Percentiles rank a stretch among this genome's conserved stretches.
Conservation (phyloP, 1,139 yeast genomes). For the Scheffersomyces parashehatae region DNA sequence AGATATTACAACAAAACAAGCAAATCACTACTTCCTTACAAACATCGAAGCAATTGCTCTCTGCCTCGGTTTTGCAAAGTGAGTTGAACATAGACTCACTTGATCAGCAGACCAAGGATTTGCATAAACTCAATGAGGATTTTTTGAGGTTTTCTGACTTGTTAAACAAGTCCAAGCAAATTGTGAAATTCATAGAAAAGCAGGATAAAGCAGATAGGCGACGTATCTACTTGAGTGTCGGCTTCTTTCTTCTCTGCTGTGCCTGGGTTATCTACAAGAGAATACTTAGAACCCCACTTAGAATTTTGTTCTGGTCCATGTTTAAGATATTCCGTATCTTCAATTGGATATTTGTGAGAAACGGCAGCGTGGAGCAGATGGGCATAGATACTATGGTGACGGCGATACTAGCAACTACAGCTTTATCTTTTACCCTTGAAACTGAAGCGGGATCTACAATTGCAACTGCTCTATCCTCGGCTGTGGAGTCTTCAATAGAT, state of each 20-base stretch:
- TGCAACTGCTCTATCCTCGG: no score
- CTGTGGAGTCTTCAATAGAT: constrained; percentile 1
- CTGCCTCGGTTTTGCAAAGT: constrained; percentile 58
- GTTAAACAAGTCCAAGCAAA: constrained; percentile 52
- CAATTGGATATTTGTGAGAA: constrained; percentile 11
- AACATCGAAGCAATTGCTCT: constrained; percentile 54
- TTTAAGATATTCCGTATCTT: constrained; percentile 48
- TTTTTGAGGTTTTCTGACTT: constrained; percentile 56
- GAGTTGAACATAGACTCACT: constrained; percentile 62
- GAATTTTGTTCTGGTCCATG: constrained; percentile 58
- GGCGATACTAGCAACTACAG: not conserved
- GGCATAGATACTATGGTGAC: not conserved
- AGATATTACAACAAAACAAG: constrained; percentile 49
- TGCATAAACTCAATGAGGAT: constrained; percentile 49
- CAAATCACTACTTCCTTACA: constrained; percentile 55
- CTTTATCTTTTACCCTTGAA: no score
- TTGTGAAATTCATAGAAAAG: constrained; percentile 65
- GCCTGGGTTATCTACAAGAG: constrained; percentile 68
- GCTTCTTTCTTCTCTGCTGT: constrained; percentile 56
- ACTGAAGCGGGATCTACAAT: no score
- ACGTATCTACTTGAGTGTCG: constrained; percentile 58
- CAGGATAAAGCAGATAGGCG: constrained; percentile 66
- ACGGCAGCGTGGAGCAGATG: not conserved
- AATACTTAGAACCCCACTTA: constrained; percentile 56
- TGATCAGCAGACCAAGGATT: constrained; percentile 57